These are phyloP conservation scores for Pulveroboletus sp. DNA, from an alignment of 768 basidiomycete genomes.

Conservation along the genomic window DNA sequence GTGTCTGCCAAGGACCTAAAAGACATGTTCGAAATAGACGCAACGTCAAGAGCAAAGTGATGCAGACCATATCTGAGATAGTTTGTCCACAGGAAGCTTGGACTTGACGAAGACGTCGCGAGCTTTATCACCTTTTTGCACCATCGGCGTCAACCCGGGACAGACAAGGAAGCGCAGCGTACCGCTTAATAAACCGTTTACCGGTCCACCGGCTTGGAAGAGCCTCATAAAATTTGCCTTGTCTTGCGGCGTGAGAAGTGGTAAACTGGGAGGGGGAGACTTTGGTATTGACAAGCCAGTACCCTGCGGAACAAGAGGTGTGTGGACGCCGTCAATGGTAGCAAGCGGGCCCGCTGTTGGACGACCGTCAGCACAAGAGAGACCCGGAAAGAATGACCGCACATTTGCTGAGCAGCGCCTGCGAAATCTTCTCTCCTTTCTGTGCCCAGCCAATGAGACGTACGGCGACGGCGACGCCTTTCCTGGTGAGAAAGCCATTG, in stretches of 20 bases:
- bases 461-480: constrained; percentile 85
- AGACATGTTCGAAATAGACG: not conserved
- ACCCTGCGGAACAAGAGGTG: constrained; percentile 51
- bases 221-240: constrained; percentile 78
- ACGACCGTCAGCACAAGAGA: constrained; percentile 12
- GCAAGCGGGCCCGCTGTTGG: constrained; percentile 77
- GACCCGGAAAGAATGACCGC: constrained; percentile 29
- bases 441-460: constrained; percentile 93
- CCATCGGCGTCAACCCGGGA: not conserved
- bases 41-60: not conserved
- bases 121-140: constrained; percentile 75
- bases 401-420: constrained; percentile 71
- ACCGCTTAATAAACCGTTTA: constrained; percentile 80
- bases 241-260: constrained; percentile 76
- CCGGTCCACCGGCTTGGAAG: constrained; percentile 70
- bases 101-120: constrained; percentile 90
- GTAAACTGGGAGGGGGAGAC: constrained; percentile 59
- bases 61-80: constrained; percentile 88
- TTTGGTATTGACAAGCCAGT: constrained; percentile 56
- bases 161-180: constrained; percentile 19
- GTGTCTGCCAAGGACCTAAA: constrained; percentile 93
- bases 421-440: constrained; percentile 68
- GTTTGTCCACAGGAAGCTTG: constrained; percentile 78
- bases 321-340: constrained; percentile 66
- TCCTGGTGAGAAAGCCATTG: constrained; percentile 87